A percentile compares a stretch with the other conserved stretches of the same genome.
phyloP scores from a whole-genome alignment of 106 monocot genomes.

The Agapanthus africanus region DNA sequence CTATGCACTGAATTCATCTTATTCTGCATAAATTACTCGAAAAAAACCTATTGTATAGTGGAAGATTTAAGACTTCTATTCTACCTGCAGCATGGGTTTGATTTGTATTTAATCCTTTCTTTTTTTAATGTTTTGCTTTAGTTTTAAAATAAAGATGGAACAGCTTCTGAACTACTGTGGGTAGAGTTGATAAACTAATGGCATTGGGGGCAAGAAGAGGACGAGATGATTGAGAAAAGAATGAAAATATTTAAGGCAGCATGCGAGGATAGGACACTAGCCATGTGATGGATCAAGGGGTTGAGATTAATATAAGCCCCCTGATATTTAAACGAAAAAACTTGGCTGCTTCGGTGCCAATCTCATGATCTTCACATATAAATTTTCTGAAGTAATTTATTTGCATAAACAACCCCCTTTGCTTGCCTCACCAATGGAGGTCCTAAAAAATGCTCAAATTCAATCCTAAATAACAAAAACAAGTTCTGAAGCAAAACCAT shows the following conservation, averaged over 20 bases:
- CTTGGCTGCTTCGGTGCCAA: no score
- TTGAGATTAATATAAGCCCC: conserved; percentile 3
- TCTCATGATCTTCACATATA: background rate
- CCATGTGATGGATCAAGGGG: conserved; percentile 39
- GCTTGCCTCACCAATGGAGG: no score
- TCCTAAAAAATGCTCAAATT: background rate
- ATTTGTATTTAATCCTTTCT: conserved; percentile 6
- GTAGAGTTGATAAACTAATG: conserved; percentile 3
- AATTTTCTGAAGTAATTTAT: background rate
- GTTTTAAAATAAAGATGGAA: conserved; percentile 15
- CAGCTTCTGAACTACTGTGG: conserved; percentile 9
- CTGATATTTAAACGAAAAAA: conserved; percentile 2
- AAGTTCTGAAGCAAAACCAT: no score
- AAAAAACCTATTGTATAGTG: no score
- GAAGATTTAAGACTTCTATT: conserved; percentile 16
- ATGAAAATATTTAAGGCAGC: conserved; percentile 22
- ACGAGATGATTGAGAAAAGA: conserved; percentile 20
- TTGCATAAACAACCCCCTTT: background rate
- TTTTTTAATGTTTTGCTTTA: background rate
- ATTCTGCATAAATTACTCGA: no score
- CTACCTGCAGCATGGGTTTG: conserved; percentile 24
- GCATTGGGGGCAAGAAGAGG: conserved; percentile 7
- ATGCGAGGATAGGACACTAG: conserved; percentile 37
- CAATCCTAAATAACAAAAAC: background rate
- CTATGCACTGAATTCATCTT: no score